phyloP scores from a whole-genome alignment of 345 rosid species.

The Corchorus capsularis region DNA sequence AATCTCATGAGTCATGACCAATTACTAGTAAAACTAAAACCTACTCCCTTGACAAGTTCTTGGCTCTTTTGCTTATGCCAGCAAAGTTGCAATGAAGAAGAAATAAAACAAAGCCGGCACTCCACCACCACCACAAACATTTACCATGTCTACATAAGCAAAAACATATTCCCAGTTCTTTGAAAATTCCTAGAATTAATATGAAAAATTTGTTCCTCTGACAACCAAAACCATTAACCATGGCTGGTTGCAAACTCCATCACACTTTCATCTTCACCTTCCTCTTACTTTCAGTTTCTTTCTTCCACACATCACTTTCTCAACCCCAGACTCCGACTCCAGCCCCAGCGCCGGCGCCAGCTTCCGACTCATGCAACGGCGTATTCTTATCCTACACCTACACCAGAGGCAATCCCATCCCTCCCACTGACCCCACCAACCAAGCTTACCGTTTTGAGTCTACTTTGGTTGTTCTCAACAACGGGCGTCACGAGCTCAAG shows the following conservation, averaged over 20 bases:
- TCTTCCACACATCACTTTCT: conserved; percentile 10
- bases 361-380: conserved; percentile 52
- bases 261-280: neutral
- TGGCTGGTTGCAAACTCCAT: conserved; percentile 11
- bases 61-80: conserved; percentile 3
- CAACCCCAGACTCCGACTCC: conserved; percentile 19
- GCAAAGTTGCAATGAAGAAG: conserved; percentile 21
- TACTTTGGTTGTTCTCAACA: conserved; percentile 65
- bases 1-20: too few species aligned
- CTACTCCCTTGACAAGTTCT: conserved; percentile 11
- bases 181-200: too few species aligned
- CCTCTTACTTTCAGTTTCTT: conserved; percentile 6
- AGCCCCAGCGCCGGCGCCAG: conserved; percentile 21
- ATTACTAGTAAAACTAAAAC: neutral
- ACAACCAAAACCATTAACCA: conserved; percentile 1
- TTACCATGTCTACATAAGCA: neutral
- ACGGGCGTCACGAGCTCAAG: conserved; percentile 71
- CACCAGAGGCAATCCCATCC: conserved; percentile 45
- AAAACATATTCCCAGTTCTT: too few species aligned
- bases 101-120: conserved; percentile 24
- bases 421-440: conserved; percentile 53
- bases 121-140: conserved; percentile 5
- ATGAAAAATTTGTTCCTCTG: neutral
- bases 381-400: conserved; percentile 67
- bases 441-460: conserved; percentile 93